Base-by-base conservation (phyloP, 106 monocot species). In the Allium sativum region DNA sequence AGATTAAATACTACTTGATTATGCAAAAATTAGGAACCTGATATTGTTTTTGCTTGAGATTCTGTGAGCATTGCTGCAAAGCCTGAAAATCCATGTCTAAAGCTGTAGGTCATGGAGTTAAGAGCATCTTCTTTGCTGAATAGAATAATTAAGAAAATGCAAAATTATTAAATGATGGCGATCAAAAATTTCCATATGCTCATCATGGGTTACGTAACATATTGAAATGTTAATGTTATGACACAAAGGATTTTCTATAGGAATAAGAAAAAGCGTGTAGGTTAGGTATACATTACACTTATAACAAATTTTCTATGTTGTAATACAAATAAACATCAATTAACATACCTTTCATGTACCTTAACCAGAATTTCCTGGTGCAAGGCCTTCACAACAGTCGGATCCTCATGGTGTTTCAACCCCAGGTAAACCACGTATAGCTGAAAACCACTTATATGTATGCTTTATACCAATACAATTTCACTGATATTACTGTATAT, bases 11-110 rank as follows among this genome's bases (percentile, higher is more conserved):
- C 1, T 8, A 54, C 50, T 12, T 50, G 19, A 17, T 54, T 54
- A 54, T 54, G 53, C 16, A 54, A 54, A 54, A 54, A 8, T 17
- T 14, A 17, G 6, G 56, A 56, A 56, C 56, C 56, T 56, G 19
- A 9, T 22, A 56, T 56, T 19, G 9, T 15, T 22, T 56, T 56
- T 19, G 56, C 56, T 22, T 56, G 56, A 15, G 75, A 48, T 6
- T 69, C 50, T 48, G 75, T 69, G 1, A 75, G 75, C 54, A 14
- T 47, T 13, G 69, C 68, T 14, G 75, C 54, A 57, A 75, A 75
- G 0, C 75, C 75, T 16, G 75, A 75, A 19, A 75, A 75, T 20
- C 68, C 75, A 57, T 75, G 75, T n/a, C 48, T 62, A 21, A 68
- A 69, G 55, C 63, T 75, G 62, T 75, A 75, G 43, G 56, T 22